Conservation (phyloP, 768 basidiomycete species). For the Tubosaeta sp. region DNA sequence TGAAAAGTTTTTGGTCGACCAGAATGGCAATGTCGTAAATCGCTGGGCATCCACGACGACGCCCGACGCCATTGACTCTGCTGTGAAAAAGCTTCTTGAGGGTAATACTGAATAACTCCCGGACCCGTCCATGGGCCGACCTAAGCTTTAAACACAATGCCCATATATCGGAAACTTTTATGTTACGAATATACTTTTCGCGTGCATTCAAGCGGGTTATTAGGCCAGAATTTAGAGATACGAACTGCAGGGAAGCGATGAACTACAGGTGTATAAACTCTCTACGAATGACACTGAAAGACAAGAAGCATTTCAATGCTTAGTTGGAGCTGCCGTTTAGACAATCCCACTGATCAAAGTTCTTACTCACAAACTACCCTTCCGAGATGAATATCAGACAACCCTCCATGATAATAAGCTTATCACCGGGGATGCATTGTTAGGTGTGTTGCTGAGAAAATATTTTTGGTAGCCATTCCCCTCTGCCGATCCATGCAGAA, state of each 20-base stretch:
- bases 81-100: conserved; percentile 56
- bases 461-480: too few species aligned
- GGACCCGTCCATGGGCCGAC: not conserved
- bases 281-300: too few species aligned
- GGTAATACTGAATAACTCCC: conserved; percentile 18
- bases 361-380: not conserved
- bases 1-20: conserved; percentile 83
- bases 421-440: not conserved
- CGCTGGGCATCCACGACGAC: conserved; percentile 77
- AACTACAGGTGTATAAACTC: too few species aligned
- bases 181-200: not conserved
- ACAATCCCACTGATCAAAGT: not conserved
- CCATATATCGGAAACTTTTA: not conserved
- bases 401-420: not conserved
- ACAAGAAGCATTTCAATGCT: not conserved
- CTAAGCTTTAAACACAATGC: conserved; percentile 15
- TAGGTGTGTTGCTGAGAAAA: not conserved
- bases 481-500: not conserved
- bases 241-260: not conserved
- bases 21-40: conserved; percentile 69
- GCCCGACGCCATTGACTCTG: conserved; percentile 57
- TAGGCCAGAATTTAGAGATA: not conserved
- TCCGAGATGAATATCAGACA: not conserved
- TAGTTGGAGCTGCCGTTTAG: conserved; percentile 1
- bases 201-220: not conserved